Conservation (phyloP, 2,329 filamentous ascomycete species). For the Clarireedia homoeocarpa region DNA sequence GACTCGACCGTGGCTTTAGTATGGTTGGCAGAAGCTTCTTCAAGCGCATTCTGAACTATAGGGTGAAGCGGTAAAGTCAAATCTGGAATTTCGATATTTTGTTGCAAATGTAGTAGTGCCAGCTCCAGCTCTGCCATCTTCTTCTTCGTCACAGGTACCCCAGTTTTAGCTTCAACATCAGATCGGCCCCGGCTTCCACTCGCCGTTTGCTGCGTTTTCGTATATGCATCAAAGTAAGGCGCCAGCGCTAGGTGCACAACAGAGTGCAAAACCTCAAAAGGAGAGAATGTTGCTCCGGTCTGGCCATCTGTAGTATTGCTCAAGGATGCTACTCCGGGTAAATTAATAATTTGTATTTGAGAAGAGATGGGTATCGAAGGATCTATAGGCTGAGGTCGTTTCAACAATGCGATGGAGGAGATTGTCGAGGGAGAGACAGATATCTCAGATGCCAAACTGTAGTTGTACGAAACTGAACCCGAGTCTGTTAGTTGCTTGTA, state of each 20-base stretch:
- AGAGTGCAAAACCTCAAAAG: conserved; percentile 88
- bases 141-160: conserved; percentile 95
- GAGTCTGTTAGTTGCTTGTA: conserved; percentile 27
- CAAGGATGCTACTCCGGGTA: conserved; percentile 67
- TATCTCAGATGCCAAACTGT: conserved; percentile 75
- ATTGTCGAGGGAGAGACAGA: conserved; percentile 71
- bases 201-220: conserved; percentile 65
- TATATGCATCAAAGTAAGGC: conserved; percentile 96
- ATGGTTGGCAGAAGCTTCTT: conserved; percentile 62
- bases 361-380: conserved; percentile 71
- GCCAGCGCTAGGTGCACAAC: conserved; percentile 85
- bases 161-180: conserved; percentile 86
- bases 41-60: conserved; percentile 76
- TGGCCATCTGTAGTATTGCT: conserved; percentile 59
- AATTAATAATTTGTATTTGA: conserved; percentile 88
- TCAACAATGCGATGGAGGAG: conserved; percentile 81
- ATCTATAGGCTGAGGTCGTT: conserved; percentile 83
- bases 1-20: conserved; percentile 68
- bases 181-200: conserved; percentile 63
- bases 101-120: conserved; percentile 82
- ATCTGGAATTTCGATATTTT: conserved; percentile 96
- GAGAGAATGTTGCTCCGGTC: conserved; percentile 66
- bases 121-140: conserved; percentile 90
- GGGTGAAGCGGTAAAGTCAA: conserved; percentile 82
- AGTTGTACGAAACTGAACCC: conserved; percentile 56